These are phyloP conservation scores for Ballota nigra DNA, from an alignment of 257 asterid genomes.

Conservation along the genomic window DNA sequence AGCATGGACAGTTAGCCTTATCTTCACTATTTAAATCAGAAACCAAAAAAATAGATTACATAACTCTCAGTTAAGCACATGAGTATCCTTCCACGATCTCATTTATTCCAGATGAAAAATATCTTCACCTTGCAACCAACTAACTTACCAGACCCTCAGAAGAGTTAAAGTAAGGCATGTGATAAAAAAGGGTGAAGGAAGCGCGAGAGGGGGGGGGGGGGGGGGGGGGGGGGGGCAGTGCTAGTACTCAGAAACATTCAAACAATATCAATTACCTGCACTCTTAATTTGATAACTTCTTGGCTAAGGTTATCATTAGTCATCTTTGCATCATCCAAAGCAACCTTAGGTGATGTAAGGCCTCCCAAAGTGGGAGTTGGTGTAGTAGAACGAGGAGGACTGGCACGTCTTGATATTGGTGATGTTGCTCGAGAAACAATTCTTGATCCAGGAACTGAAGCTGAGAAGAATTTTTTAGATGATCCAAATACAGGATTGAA, in stretches of 20 bases:
- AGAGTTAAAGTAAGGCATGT: constrained; percentile 3
- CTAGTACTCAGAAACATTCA: neutral
- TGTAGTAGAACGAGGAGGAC: constrained; percentile 99
- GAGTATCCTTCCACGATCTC: neutral
- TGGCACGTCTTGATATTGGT: constrained; percentile 83
- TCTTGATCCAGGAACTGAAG: constrained; percentile 98
- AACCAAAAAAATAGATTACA: neutral
- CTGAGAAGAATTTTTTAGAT: constrained; percentile 89
- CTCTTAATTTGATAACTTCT: constrained; percentile 78
- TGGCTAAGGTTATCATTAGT: constrained; percentile 68
- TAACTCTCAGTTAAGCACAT: neutral
- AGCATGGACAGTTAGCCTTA: neutral
- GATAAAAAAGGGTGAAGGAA: too few species aligned
- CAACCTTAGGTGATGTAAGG: constrained; percentile 77
- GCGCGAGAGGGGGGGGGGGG: too few species aligned
- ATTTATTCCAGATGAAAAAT: neutral
- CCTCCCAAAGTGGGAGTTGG: constrained; percentile 98
- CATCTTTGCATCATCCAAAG: constrained; percentile 60
- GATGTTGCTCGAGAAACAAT: constrained; percentile 99
- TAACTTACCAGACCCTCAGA: constrained; percentile 5
- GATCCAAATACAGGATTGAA: constrained; percentile 88
- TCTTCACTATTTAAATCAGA: neutral
- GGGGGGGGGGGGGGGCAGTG: too few species aligned
- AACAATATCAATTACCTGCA: constrained; percentile 58
- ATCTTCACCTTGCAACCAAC: constrained; percentile 7